Percentiles rank a stretch among this genome's conserved stretches.
Conservation (phyloP, 164 flowering plant species). For the Paratinospora sagittata region DNA sequence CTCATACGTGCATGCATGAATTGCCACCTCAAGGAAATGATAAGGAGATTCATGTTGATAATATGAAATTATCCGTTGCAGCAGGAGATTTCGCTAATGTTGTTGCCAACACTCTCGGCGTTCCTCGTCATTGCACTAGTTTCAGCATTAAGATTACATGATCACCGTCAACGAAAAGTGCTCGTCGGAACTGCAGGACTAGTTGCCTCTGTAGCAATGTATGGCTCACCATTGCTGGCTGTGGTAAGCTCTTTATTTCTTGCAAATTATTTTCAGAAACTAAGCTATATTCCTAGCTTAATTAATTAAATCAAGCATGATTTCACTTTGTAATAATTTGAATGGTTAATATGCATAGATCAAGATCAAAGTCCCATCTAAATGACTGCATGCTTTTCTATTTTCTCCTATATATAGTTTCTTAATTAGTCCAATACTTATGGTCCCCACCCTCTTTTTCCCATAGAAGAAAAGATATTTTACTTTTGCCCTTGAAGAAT, state of each 20-base stretch:
- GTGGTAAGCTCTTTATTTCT: constrained; percentile 37
- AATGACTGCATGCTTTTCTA: too few species aligned
- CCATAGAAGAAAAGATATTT: background rate
- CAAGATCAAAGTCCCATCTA: too few species aligned
- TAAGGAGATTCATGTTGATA: background rate
- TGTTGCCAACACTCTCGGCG: constrained; percentile 22
- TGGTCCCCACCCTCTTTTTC: background rate
- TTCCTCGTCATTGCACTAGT: constrained; percentile 30
- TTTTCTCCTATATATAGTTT: too few species aligned
- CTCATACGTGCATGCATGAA: background rate
- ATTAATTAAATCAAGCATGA: too few species aligned
- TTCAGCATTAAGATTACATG: constrained; percentile 44
- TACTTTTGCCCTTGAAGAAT: background rate
- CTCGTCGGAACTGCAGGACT: constrained; percentile 58
- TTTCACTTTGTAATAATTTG: too few species aligned
- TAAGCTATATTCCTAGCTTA: background rate
- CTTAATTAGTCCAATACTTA: too few species aligned
- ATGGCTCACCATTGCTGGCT: constrained; percentile 58
- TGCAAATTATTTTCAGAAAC: background rate
- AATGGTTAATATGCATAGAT: too few species aligned
- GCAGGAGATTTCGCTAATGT: constrained; percentile 32
- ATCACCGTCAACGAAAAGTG: constrained; percentile 51
- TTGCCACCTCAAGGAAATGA: background rate
- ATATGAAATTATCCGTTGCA: constrained; percentile 24
- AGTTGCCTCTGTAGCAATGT: constrained; percentile 56